Evolutionary conservation across 257 asterid species (phyloP).

Genomic region (Penstemon newberryi): DNA sequence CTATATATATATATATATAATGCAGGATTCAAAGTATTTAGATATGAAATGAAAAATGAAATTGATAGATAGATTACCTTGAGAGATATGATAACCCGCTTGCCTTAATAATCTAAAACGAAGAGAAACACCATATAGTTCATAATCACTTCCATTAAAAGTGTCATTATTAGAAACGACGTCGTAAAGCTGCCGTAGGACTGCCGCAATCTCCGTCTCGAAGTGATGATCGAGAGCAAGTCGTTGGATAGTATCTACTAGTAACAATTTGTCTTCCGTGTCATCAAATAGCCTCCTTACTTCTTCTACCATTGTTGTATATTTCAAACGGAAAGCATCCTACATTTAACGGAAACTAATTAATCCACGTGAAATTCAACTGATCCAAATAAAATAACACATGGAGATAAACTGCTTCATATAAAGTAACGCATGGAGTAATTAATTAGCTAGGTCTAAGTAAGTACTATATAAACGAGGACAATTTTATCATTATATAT

Average conservation of each 20-base stretch:
- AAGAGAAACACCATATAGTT: constrained; percentile 4
- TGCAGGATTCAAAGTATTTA: no score
- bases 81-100: not conserved
- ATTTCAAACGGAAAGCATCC: not conserved
- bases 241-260: constrained; percentile 11
- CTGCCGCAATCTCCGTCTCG: not conserved
- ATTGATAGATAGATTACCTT: constrained; percentile 13
- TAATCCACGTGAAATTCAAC: not conserved
- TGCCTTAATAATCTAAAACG: constrained; percentile 13
- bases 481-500: no score
- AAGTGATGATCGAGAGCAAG: constrained; percentile 18
- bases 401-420: no score
- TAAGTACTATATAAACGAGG: no score
- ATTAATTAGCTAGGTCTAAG: no score
- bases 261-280: not conserved
- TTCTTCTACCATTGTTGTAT: not conserved
- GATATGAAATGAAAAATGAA: not conserved
- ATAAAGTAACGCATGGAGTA: no score
- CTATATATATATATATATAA: no score
- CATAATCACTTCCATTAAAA: not conserved
- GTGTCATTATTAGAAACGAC: not conserved
- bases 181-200: not conserved
- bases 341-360: not conserved
- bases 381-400: no score
- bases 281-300: not conserved